Evolutionary conservation across 768 basidiomycete genomes (phyloP), one percentile per base, ranked within the genome.

Genomic region (Kwoniella dejecticola): DNA sequence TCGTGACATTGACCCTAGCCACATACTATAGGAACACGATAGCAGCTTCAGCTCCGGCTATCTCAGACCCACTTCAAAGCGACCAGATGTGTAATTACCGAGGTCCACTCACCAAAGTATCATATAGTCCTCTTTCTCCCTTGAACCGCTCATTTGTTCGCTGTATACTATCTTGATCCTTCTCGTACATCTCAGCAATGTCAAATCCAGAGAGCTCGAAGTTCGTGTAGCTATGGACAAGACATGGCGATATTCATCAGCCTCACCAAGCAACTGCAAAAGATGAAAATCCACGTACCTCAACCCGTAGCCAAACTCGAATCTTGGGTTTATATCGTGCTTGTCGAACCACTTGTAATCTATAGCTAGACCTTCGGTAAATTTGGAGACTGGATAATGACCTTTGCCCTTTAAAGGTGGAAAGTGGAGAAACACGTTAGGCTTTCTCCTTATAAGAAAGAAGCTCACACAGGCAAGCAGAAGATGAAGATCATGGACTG

Each of bases 321-420:
- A 78, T 31, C 76, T 62, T 29, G 78, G 79, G 30, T 60, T 57
- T 55, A 79, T 77, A 46, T 69, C 47, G 29, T 68, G 67, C 55
- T 69, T 63, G 47, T 80, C 78, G 52, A 79, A 80, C 75, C 75
- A 79, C 55, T 77, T 73, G 60, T 79, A 76, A 49, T 77, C 79
- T 48, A 76, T 73, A 6, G 69, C 67, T 30, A 75, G 50, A 40
- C 74, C 72, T 59, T 80, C 79, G 10, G 70, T 60, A 56, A 78
- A 80, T 26, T 68, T 48, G 17, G 71, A 42, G 21, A 72, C 64
- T 13, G 78, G 77, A 33, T 68, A 65, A 4, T 40, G 30, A 19
- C 45, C 44, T 38, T 52, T 38, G n/a, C 54, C 53, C 38, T 46
- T 7, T 36, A n/a, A n/a, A n/a, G n/a, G n/a, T n/a, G n/a, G n/a